Evolutionary conservation across 2,329 filamentous ascomycete genomes (phyloP).

Genomic region (Paecilomyces formosus): DNA sequence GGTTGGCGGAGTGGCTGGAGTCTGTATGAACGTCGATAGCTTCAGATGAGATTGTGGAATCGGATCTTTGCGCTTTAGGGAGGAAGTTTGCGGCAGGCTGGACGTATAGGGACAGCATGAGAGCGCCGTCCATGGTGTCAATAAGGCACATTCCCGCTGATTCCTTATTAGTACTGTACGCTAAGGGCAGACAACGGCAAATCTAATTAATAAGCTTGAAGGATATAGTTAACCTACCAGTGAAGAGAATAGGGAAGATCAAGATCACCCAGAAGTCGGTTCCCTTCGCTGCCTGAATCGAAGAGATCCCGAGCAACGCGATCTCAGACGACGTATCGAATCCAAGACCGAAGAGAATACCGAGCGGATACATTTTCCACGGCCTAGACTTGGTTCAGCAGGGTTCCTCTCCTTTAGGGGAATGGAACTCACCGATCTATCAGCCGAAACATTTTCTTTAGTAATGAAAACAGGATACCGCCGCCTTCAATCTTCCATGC

Average conservation of each 20-base stretch:
- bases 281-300: slow-evolving; percentile 75
- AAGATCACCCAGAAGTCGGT: slow-evolving; percentile 92
- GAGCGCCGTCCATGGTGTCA: slow-evolving; percentile 83
- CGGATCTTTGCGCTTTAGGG: slow-evolving; percentile 4
- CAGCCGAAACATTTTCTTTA: slow-evolving; percentile 69
- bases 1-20: slow-evolving; percentile 42
- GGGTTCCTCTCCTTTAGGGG: background rate
- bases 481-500: slow-evolving; percentile 66
- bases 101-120: slow-evolving; percentile 93
- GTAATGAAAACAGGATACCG: slow-evolving; percentile 64
- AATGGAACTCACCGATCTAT: slow-evolving; percentile 42
- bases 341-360: slow-evolving; percentile 80
- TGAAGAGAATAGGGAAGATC: slow-evolving; percentile 85
- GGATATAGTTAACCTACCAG: slow-evolving; percentile 53
- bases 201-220: no score
- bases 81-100: slow-evolving; percentile 37
- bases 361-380: slow-evolving; percentile 96
- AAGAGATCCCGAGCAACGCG: slow-evolving; percentile 81
- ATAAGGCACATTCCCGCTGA: slow-evolving; percentile 87
- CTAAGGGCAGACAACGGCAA: background rate
- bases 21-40: background rate
- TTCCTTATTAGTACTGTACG: background rate
- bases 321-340: slow-evolving; percentile 96
- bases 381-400: slow-evolving; percentile 20
- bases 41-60: background rate